A percentile compares a stretch with the other conserved stretches of the same genome.
These are phyloP conservation scores for Rossbeevera mucosa DNA, from an alignment of 768 basidiomycete genomes.

Conservation along the genomic window DNA sequence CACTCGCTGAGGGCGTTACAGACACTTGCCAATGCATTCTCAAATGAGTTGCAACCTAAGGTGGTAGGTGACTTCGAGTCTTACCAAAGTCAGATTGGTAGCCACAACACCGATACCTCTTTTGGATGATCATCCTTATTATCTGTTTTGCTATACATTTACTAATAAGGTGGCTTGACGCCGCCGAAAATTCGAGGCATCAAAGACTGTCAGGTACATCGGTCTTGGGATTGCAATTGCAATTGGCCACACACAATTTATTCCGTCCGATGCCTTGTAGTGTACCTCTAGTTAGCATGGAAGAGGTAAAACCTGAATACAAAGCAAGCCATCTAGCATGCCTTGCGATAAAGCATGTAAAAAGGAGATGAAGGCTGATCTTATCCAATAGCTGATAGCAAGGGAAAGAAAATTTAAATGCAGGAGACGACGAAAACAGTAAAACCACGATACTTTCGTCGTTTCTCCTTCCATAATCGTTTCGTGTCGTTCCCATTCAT, in stretches of 20 bases:
- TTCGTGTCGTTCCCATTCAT: background rate
- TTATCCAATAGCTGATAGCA: background rate
- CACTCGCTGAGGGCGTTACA: too few relatives aligned
- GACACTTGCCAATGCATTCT: too few relatives aligned
- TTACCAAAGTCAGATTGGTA: too few relatives aligned
- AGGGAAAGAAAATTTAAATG: background rate
- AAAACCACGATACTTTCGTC: background rate
- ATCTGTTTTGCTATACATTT: too few relatives aligned
- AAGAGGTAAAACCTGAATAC: background rate
- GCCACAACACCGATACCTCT: too few relatives aligned
- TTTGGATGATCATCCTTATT: too few relatives aligned
- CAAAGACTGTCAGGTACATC: too few relatives aligned
- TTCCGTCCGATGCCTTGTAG: background rate
- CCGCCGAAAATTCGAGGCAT: too few relatives aligned
- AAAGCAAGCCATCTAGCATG: background rate
- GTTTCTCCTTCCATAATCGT: background rate
- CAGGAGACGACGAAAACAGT: background rate
- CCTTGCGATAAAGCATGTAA: background rate
- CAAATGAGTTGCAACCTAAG: too few relatives aligned
- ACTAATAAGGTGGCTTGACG: too few relatives aligned
- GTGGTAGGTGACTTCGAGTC: too few relatives aligned
- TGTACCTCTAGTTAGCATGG: conserved; percentile 5
- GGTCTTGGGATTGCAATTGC: background rate
- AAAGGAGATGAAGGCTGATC: background rate
- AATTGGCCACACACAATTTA: too few relatives aligned